Evolutionary conservation across 73 alveolate species (phyloP), one percentile per base, ranked within the genome.

Genomic region (Uronychia binucleata): DNA sequence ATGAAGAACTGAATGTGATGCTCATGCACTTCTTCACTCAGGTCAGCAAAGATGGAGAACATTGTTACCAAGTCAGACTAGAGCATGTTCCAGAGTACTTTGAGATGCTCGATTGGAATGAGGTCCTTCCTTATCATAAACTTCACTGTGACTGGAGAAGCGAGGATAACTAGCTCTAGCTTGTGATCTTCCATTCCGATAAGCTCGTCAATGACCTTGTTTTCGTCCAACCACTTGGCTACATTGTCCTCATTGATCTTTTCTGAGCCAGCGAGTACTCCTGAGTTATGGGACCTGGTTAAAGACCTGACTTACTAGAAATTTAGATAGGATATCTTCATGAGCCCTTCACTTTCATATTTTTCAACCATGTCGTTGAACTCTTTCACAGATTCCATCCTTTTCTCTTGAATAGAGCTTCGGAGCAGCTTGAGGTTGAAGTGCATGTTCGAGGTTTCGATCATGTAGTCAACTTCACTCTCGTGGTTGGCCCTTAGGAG

Each of bases 331-430:
- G 5, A 5, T 5, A 46, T 46, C 19, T 46, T 5, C n/a, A 46
- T 11, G 67, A 5, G 5, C 67, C 67, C 67, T 11, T 46, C 19
- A 19, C n/a, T 11, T 19, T 46, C n/a, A 19, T 46, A 46, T 19
- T 77, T 58, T 35, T 92, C 97, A 67, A 92, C 59, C 57, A 92
- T 77, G 13, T 29, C 11, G 35, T 88, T 92, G 82, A 92, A 79
- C 31, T 92, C 97, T 0, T 77, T 81, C 77, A 92, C 85, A 1
- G 85, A 31, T 74, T 92, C 97, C n/a, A 92, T 27, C 25, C 57
- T 77, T 35, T 90, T 86, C n/a, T 46, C 67, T 11, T 11, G 67
- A 46, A 46, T 46, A 46, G n/a, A 11, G 19, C n/a, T 11, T 19
- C 19, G 67, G 19, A 46, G 67, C 5, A 46, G 67, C 67, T 46